Percentiles rank a stretch among this genome's conserved stretches.
phyloP scores from a whole-genome alignment of 2,329 filamentous ascomycete species.

The Nakataea oryzae region DNA sequence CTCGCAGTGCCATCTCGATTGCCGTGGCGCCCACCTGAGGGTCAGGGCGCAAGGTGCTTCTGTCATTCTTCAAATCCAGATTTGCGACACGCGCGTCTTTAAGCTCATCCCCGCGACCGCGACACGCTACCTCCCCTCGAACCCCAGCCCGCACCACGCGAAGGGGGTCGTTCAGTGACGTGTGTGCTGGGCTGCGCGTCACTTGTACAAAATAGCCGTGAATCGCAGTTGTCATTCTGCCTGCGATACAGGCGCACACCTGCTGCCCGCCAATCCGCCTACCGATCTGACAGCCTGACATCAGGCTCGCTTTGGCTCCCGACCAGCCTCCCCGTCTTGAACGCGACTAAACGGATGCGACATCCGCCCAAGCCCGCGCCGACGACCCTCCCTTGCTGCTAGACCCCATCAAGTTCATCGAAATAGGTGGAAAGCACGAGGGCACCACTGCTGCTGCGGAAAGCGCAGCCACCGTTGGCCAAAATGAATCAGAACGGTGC shows the following conservation, averaged over 20 bases:
- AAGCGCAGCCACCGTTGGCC: not conserved
- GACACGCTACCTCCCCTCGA: not conserved
- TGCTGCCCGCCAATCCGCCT: not conserved
- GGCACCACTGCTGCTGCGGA: not conserved
- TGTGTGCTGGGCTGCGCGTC: not conserved
- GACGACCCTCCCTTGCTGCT: not conserved
- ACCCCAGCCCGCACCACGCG: not conserved
- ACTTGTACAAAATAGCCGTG: not conserved
- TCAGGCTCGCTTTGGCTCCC: not conserved
- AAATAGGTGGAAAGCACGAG: not conserved
- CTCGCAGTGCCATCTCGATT: not conserved
- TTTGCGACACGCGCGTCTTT: not conserved
- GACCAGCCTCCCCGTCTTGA: not conserved
- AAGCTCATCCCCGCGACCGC: not conserved
- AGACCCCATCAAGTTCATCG: too few species aligned
- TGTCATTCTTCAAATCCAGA: not conserved
- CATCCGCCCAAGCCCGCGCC: not conserved
- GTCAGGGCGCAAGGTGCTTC: not conserved
- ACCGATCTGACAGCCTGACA: not conserved
- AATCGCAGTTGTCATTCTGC: not conserved
- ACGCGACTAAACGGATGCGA: not conserved
- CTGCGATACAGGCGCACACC: not conserved
- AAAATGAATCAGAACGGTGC: slow-evolving; percentile 5
- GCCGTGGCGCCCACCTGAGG: not conserved
- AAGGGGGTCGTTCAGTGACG: not conserved